Evolutionary conservation across 2,329 filamentous ascomycete genomes (phyloP).

Genomic region (Calonectria pteridis): DNA sequence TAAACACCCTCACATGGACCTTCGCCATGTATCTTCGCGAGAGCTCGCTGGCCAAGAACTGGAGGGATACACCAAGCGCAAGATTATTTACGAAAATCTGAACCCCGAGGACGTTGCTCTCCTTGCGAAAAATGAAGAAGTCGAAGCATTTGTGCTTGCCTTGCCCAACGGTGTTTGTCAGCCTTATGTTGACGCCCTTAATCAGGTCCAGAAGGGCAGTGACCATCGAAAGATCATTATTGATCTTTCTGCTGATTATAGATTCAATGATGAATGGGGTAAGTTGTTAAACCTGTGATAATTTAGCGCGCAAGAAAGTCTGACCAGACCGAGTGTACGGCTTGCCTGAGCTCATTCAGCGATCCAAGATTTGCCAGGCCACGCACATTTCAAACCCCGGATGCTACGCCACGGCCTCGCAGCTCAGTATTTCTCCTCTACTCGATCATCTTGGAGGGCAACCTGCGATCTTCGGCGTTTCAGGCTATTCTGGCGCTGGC

Average conservation of each 20-base stretch:
- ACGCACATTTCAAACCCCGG: too few relatives aligned
- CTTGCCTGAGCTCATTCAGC: too few relatives aligned
- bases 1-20: slow-evolving; percentile 88
- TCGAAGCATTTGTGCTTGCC: slow-evolving; percentile 98
- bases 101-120: slow-evolving; percentile 86
- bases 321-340: too few relatives aligned
- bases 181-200: slow-evolving; percentile 91
- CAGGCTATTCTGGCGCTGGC: too few relatives aligned
- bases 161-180: slow-evolving; percentile 95
- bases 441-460: too few relatives aligned
- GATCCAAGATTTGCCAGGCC: too few relatives aligned
- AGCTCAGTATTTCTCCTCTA: too few relatives aligned
- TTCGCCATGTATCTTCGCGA: slow-evolving; percentile 91
- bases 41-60: slow-evolving; percentile 90
- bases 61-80: slow-evolving; percentile 89
- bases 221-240: slow-evolving; percentile 80
- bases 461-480: too few relatives aligned
- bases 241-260: slow-evolving; percentile 96
- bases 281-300: too few relatives aligned
- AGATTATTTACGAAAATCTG: slow-evolving; percentile 93
- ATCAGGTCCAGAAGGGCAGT: slow-evolving; percentile 71
- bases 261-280: too few relatives aligned
- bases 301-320: too few relatives aligned
- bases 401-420: too few relatives aligned
- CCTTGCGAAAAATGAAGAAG: slow-evolving; percentile 86